Conservation (phyloP, 2,329 filamentous ascomycete genomes). For the Diplocarpon mali region DNA sequence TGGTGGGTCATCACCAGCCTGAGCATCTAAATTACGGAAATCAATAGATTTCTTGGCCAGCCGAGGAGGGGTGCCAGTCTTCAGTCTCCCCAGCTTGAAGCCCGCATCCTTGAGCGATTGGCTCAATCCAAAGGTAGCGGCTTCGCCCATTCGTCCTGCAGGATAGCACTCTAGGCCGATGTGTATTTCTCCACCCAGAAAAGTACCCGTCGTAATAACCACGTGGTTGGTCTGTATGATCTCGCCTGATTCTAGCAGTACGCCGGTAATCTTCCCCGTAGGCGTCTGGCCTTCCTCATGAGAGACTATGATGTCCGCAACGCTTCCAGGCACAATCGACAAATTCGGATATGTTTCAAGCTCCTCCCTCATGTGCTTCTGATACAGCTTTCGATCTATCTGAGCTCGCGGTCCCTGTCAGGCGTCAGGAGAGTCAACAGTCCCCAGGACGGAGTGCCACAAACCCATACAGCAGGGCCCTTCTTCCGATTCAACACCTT, state of each 20-base stretch:
- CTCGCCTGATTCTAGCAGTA: constrained; percentile 79
- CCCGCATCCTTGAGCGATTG: constrained; percentile 82
- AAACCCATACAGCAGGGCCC: constrained; percentile 81
- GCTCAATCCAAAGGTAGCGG: constrained; percentile 83
- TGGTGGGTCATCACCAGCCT: constrained; percentile 75
- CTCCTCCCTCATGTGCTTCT: constrained; percentile 83
- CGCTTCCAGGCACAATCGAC: constrained; percentile 72
- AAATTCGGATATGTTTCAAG: constrained; percentile 68
- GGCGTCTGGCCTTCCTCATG: constrained; percentile 37
- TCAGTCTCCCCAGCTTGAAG: constrained; percentile 79
- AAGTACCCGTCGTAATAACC: constrained; percentile 93
- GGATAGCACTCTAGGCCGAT: constrained; percentile 79
- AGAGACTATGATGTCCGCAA: constrained; percentile 80
- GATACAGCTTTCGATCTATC: constrained; percentile 85
- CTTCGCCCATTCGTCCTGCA: constrained; percentile 86
- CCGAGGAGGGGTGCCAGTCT: constrained; percentile 90
- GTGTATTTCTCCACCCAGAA: constrained; percentile 91
- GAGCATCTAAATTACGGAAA: constrained; percentile 58
- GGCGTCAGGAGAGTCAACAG: not conserved
- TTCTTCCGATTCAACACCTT: constrained; percentile 79
- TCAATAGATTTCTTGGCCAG: constrained; percentile 75
- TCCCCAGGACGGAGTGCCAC: not conserved
- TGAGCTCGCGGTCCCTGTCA: constrained; percentile 73
- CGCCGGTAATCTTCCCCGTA: constrained; percentile 68
- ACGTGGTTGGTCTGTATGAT: constrained; percentile 70